Evolutionary conservation across 768 basidiomycete genomes (phyloP).

Genomic region (Naganishia friedmannii): DNA sequence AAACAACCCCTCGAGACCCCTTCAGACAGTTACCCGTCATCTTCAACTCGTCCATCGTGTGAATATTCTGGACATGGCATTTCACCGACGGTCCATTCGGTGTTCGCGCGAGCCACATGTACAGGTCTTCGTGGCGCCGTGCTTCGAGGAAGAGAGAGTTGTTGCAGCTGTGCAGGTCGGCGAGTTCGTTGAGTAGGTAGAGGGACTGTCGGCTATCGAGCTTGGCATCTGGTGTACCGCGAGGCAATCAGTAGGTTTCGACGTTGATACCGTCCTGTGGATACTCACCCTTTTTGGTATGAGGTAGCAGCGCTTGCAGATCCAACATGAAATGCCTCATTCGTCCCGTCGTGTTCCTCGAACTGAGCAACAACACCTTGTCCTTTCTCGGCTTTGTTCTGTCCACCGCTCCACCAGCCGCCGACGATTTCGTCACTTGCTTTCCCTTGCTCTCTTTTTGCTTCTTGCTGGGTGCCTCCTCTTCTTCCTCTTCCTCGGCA

Average conservation of each 20-base stretch:
- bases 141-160: slow-evolving; percentile 97
- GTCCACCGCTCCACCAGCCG: neutral
- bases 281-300: slow-evolving; percentile 85
- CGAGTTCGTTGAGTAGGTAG: slow-evolving; percentile 86
- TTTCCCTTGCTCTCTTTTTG: slow-evolving; percentile 35
- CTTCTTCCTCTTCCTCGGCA: slow-evolving; percentile 6
- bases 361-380: slow-evolving; percentile 85
- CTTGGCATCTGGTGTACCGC: slow-evolving; percentile 70
- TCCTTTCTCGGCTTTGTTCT: slow-evolving; percentile 78
- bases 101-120: slow-evolving; percentile 92
- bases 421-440: slow-evolving; percentile 27
- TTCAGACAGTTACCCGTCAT: slow-evolving; percentile 99
- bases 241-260: neutral
- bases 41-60: slow-evolving; percentile 99
- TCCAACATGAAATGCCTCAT: slow-evolving; percentile 98
- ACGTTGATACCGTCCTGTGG: neutral
- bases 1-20: slow-evolving; percentile 84
- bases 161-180: slow-evolving; percentile 96
- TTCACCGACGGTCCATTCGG: slow-evolving; percentile 97
- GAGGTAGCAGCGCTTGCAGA: slow-evolving; percentile 80
- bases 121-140: slow-evolving; percentile 88
- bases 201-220: slow-evolving; percentile 88
- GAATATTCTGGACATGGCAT: slow-evolving; percentile 95
- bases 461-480: slow-evolving; percentile 31
- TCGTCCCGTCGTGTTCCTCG: slow-evolving; percentile 87